These are phyloP conservation scores for Leccinum angustisporum DNA, from an alignment of 1,284 basidiomycete genomes.

Conservation along the genomic window DNA sequence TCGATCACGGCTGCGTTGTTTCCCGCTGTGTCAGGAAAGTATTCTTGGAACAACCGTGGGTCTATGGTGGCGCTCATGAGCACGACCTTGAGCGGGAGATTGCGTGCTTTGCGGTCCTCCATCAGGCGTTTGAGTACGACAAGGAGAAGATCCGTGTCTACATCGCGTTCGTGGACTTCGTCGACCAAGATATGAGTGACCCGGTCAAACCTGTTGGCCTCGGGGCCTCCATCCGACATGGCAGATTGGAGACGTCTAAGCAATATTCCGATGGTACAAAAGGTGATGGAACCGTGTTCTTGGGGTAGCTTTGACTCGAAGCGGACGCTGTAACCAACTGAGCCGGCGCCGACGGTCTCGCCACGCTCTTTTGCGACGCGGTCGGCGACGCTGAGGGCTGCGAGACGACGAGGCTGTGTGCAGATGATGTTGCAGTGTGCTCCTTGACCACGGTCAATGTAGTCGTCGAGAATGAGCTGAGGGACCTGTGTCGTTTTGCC, in stretches of 20 bases:
- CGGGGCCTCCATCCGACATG: conserved; percentile 46
- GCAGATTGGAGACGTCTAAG: conserved; percentile 85
- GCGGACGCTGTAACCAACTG: conserved; percentile 91
- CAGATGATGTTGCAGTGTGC: conserved; percentile 90
- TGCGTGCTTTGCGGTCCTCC: conserved; percentile 71
- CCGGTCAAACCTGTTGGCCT: conserved; percentile 61
- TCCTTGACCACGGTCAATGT: conserved; percentile 77
- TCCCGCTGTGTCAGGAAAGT: conserved; percentile 73
- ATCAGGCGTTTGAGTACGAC: conserved; percentile 89
- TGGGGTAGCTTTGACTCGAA: conserved; percentile 85
- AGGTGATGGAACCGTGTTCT: conserved; percentile 85
- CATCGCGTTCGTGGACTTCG: conserved; percentile 95
- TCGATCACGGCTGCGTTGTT: conserved; percentile 76
- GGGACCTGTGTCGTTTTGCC: conserved; percentile 97
- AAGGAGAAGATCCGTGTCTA: conserved; percentile 91
- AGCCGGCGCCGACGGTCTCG: conserved; percentile 65
- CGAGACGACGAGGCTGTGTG: conserved; percentile 91
- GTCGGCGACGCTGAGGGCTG: conserved; percentile 91
- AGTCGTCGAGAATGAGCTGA: conserved; percentile 88
- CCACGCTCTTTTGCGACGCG: conserved; percentile 91
- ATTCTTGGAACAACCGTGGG: conserved; percentile 83
- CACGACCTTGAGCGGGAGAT: conserved; percentile 82
- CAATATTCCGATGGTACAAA: conserved; percentile 94
- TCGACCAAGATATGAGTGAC: conserved; percentile 93
- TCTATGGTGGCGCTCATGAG: conserved; percentile 98